Conservation (phyloP, 805 yeast genomes). For the Hanseniaspora taiwanica region DNA sequence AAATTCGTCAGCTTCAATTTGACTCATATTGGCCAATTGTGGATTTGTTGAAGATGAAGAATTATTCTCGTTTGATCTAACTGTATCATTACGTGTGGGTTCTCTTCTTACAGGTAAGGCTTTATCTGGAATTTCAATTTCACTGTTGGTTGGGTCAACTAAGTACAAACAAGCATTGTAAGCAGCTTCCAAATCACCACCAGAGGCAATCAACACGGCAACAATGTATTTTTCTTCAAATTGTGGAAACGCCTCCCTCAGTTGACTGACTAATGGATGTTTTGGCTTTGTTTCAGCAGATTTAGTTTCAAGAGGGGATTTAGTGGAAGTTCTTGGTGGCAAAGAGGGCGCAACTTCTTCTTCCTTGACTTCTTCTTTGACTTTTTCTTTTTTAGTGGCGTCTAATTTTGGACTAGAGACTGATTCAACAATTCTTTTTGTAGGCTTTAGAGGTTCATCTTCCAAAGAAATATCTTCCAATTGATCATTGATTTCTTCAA, state of each 20-base stretch:
- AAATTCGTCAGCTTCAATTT: conserved; percentile 59
- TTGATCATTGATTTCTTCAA: not conserved
- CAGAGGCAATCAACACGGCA: conserved; percentile 76
- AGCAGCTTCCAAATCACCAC: conserved; percentile 69
- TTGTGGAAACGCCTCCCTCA: conserved; percentile 78
- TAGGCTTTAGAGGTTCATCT: no score
- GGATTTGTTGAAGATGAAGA: no score
- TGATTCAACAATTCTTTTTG: no score
- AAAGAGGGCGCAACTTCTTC: conserved; percentile 7
- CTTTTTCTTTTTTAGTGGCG: conserved; percentile 6
- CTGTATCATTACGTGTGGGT: no score
- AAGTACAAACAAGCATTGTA: conserved; percentile 75
- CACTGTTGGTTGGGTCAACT: conserved; percentile 45
- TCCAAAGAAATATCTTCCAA: not conserved
- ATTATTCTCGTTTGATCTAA: no score
- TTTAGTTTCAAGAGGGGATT: conserved; percentile 1
- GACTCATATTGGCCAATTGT: conserved; percentile 19
- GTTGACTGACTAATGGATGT: conserved; percentile 30
- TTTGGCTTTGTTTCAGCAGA: conserved; percentile 9
- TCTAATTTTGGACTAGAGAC: no score
- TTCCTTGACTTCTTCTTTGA: conserved; percentile 8
- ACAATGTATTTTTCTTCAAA: conserved; percentile 57
- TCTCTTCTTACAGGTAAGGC: no score
- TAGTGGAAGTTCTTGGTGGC: conserved; percentile 14
- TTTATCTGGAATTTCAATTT: conserved; percentile 11